Evolutionary conservation across 2,329 filamentous ascomycete genomes (phyloP), one percentile per base, ranked within the genome.

Genomic region (Ceratocystiopsis sp.): DNA sequence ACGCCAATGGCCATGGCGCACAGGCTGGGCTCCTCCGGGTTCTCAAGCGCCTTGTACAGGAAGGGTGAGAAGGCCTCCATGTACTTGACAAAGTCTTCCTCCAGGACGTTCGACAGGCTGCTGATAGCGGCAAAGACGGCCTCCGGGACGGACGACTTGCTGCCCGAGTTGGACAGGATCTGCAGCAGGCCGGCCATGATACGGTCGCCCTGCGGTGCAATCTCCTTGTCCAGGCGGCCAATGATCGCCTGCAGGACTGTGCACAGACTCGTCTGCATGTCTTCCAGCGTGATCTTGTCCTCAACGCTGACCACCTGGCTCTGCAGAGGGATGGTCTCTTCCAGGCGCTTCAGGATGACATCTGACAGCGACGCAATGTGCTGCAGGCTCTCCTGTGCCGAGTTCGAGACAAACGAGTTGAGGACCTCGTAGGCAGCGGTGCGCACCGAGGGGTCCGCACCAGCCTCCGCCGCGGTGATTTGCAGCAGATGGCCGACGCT

Each of bases 1-100:
- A 98, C 74, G 53, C 91, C 91, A 60, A 98, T 95, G 54, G 91
- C 89, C 79, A 96, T 93, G 38, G 89, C 81, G 70, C 91, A 96
- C 48, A 96, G 73, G 60, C 78, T 82, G 34, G 87, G 83, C 65
- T 95, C 91, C 51, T 98, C 89, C 58, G 94, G 86, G 69, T 96
- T 96, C 56, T 80, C 81, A 29, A 98, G 77, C 25, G 91, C 91
- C 53, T 85, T 93, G 71, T 91, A 91, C 41, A 98, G 69, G 74
- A 85, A 95, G 11, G 86, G 86, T 38, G 78, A 71, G 62, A 98
- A 98, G 2, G 84, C 76, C 37, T 94, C 85, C 89, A 98, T 96
- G 68, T 98, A 98, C 67, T 93, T 91, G 59, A 80, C 68, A 61
- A 98, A 98, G 52, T 89, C 85, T 43, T 86, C 84, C 58, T 95